phyloP scores from a whole-genome alignment of 2,329 filamentous ascomycete genomes.

The Venturia effusa region DNA sequence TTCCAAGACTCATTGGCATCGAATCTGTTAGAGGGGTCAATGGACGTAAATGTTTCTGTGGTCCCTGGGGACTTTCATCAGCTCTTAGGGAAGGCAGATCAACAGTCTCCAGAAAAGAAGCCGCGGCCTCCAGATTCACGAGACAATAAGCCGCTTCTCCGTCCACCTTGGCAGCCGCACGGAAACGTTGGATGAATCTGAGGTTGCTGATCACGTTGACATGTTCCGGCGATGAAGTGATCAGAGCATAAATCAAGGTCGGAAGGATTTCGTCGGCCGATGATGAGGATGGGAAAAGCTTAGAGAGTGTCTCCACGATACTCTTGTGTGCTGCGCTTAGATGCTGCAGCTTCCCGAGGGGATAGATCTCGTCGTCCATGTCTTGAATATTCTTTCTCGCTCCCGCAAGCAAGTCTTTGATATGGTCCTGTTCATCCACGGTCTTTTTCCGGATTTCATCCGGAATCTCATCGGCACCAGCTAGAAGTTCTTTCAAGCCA shows the following conservation, averaged over 20 bases:
- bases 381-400: slow-evolving; percentile 57
- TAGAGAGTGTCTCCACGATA: slow-evolving; percentile 76
- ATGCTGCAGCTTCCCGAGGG: slow-evolving; percentile 80
- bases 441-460: slow-evolving; percentile 45
- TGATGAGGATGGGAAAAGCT: slow-evolving; percentile 58
- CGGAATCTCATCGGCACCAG: slow-evolving; percentile 41
- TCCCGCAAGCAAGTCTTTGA: slow-evolving; percentile 59
- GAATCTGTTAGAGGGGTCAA: slow-evolving; percentile 29
- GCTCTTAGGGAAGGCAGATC: slow-evolving; percentile 80
- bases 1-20: slow-evolving; percentile 29
- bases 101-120: slow-evolving; percentile 90
- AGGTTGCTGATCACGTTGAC: slow-evolving; percentile 89
- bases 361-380: slow-evolving; percentile 83
- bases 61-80: slow-evolving; percentile 64
- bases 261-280: slow-evolving; percentile 96
- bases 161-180: slow-evolving; percentile 74
- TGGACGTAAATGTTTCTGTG: slow-evolving; percentile 36
- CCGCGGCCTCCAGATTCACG: slow-evolving; percentile 88
- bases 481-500: slow-evolving; percentile 66
- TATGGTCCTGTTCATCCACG: slow-evolving; percentile 47
- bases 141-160: slow-evolving; percentile 94
- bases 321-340: slow-evolving; percentile 83
- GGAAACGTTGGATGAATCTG: slow-evolving; percentile 88
- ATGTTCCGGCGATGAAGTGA: slow-evolving; percentile 76
- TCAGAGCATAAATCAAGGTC: slow-evolving; percentile 90